Conservation (phyloP, 345 rosid species). For the Punica granatum region DNA sequence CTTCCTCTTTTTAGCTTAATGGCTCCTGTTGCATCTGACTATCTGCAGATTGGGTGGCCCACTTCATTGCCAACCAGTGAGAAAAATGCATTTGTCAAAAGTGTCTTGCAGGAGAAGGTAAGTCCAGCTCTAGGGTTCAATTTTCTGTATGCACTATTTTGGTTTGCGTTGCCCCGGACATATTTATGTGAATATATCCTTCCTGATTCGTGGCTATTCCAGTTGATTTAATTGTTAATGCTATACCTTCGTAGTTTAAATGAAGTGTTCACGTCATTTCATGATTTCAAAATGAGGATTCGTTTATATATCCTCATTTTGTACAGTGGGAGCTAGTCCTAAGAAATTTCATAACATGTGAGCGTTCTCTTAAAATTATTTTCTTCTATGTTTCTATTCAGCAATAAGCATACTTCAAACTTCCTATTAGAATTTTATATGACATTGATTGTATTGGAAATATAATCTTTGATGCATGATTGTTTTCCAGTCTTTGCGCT, state of each 20-base stretch:
- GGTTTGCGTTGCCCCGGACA: too few relatives aligned
- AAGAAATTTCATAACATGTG: too few relatives aligned
- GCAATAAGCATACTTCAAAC: too few relatives aligned
- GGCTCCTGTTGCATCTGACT: neutral
- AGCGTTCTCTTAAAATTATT: neutral
- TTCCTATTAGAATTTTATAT: neutral
- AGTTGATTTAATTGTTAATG: too few relatives aligned
- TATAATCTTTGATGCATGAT: too few relatives aligned
- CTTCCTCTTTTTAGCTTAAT: constrained; percentile 5
- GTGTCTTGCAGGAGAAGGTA: constrained; percentile 74
- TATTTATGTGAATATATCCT: too few relatives aligned
- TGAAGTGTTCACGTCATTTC: too few relatives aligned
- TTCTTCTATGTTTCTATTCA: neutral
- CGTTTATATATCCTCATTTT: too few relatives aligned
- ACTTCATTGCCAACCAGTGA: constrained; percentile 82
- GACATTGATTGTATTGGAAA: neutral
- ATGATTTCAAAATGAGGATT: too few relatives aligned
- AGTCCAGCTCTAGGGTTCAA: neutral
- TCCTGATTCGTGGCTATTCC: too few relatives aligned
- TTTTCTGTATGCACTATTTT: constrained; percentile 3
- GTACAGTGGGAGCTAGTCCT: too few relatives aligned
- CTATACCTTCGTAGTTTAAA: too few relatives aligned
- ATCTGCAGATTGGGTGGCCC: constrained; percentile 91
- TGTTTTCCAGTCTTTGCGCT: neutral
- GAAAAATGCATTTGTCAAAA: constrained; percentile 59